These are phyloP conservation scores for Lichtheimia corymbifera DNA, from an alignment of 371 early-diverging fungal genomes.

Conservation along the genomic window DNA sequence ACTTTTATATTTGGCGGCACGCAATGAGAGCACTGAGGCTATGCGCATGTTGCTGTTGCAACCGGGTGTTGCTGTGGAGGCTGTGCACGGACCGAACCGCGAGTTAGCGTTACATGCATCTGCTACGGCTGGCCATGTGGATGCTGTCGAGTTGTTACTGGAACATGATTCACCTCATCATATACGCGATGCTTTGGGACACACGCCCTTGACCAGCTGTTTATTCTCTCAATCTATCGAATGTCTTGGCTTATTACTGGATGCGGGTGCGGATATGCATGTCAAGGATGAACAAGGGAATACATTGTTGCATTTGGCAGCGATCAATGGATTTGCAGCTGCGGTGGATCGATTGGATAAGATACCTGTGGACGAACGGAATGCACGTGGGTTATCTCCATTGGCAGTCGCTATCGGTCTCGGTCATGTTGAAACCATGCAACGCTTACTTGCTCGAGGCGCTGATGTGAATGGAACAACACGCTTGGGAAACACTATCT, in stretches of 20 bases:
- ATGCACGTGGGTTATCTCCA: conserved; percentile 37
- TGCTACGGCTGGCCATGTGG: conserved; percentile 29
- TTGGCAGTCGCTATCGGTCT: conserved; percentile 49
- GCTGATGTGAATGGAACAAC: conserved; percentile 38
- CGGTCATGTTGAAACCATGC: conserved; percentile 25
- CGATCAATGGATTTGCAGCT: conserved; percentile 27
- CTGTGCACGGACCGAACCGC: conserved; percentile 41
- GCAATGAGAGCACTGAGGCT: conserved; percentile 42
- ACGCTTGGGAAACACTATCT: conserved; percentile 29
- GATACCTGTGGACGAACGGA: conserved; percentile 26
- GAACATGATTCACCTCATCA: conserved; percentile 50
- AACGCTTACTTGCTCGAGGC: conserved; percentile 26
- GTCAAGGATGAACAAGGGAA: conserved; percentile 66
- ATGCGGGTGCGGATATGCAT: conserved; percentile 41
- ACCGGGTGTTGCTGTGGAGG: conserved; percentile 35
- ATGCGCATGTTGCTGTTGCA: conserved; percentile 42
- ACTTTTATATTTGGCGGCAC: conserved; percentile 44
- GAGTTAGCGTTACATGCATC: conserved; percentile 49
- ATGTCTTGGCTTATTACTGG: conserved; percentile 33
- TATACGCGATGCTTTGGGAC: conserved; percentile 65
- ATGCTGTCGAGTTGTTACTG: conserved; percentile 45
- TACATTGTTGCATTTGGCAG: conserved; percentile 56
- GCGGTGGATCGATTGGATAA: conserved; percentile 26
- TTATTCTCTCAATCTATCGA: conserved; percentile 31
- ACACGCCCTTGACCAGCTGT: conserved; percentile 57